Base-by-base conservation (phyloP, 306 rosid genomes). In the Cicer arietinum region DNA sequence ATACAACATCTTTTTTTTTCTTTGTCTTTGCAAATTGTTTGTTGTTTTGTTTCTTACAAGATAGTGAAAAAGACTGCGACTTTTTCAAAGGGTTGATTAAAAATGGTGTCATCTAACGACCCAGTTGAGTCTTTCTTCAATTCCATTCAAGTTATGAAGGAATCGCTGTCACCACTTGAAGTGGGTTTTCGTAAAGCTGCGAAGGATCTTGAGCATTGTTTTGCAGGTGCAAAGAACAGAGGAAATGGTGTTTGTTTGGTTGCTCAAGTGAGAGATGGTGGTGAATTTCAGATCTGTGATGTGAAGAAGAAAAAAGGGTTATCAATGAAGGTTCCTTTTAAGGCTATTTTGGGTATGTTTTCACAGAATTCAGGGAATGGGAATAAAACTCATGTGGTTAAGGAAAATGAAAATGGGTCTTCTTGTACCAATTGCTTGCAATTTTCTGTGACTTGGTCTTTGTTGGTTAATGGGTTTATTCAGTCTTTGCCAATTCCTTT, bases 401-500 rank as follows among this genome's bases (percentile, higher is more conserved):
- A 88, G 80, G 94, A 87, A 62, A 85, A 89, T 41, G 95, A 77
- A 62, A 85, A 89, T 41, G 95, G 77, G 6, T 81, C 96, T 75
- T 84, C 93, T 68, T 90, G 92, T 77, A 78, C 78, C 63, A 89
- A 95, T 80, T 95, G 98, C 84, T 79, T 92, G 88, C 85, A 86
- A 59, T 95, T 88, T 92, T 90, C 93, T 3, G 88, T 88, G 54
- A 72, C 88, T 69, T 92, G 96, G 98, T 89, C 97, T 47, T 75
- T 92, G 83, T 54, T 92, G 71, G 85, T 90, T 78, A 89, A 79
- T 76, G 88, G 86, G 40, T 86, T 90, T 46, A 81, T 92, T 65
- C 99, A 89, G 89, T 86, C 94, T 63, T 69, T 95, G 87, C 97
- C 98, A 1, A 81, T 82, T 68, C 95, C 97, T 7, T 95, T 90